Percentiles rank a stretch among this genome's conserved stretches.
These are phyloP conservation scores for Botryotinia narcissicola DNA, from an alignment of 2,329 filamentous ascomycete genomes.

Conservation along the genomic window DNA sequence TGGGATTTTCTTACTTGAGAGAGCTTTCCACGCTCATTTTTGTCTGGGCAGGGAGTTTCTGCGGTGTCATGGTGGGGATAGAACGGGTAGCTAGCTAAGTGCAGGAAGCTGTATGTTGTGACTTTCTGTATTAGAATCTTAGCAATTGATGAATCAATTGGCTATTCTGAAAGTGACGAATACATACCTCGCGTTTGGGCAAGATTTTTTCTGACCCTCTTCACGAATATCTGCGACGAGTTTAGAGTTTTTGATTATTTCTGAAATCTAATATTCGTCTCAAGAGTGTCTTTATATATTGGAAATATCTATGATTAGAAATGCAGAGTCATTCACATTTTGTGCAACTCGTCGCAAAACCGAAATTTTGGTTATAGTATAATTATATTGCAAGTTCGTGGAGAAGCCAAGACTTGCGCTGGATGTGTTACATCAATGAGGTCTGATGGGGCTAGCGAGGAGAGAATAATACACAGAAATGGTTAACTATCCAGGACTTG, in stretches of 20 bases:
- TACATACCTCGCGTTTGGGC: background rate
- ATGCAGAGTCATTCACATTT: background rate
- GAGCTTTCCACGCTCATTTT: background rate
- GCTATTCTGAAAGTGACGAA: background rate
- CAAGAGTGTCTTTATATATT: background rate
- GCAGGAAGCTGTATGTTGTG: background rate
- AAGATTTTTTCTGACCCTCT: background rate
- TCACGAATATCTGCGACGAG: background rate
- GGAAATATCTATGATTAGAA: fast-evolving
- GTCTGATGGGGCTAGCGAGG: background rate
- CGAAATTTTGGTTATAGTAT: background rate
- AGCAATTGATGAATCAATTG: background rate
- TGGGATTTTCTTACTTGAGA: background rate
- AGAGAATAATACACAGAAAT: background rate
- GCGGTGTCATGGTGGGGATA: background rate
- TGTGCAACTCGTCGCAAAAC: background rate
- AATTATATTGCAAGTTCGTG: background rate
- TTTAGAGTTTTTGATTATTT: background rate
- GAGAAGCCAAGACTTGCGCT: background rate
- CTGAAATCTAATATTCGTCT: background rate
- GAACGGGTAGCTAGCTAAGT: background rate
- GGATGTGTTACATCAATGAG: background rate
- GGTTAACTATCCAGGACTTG: background rate
- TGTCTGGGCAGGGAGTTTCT: background rate
- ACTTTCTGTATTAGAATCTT: background rate